A percentile compares a stretch with the other conserved stretches of the same genome.
Conservation (phyloP, 257 asterid genomes). For the Lavandula angustifolia region DNA sequence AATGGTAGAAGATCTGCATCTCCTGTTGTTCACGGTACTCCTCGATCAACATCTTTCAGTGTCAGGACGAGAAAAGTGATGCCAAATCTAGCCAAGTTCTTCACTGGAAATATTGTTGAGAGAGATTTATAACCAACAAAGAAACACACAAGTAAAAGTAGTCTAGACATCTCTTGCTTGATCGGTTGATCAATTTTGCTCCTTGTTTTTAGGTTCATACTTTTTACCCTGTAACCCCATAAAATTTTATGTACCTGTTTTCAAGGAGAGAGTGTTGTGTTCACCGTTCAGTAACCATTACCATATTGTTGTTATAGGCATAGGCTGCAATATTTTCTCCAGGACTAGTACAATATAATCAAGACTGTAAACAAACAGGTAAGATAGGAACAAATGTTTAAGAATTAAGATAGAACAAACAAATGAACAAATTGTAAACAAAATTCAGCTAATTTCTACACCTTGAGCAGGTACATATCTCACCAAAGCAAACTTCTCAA, state of each 20-base stretch:
- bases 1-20: conserved; percentile 51
- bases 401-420: conserved; percentile 33
- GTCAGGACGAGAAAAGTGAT: conserved; percentile 66
- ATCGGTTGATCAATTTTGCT: conserved; percentile 23
- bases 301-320: neutral
- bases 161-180: conserved; percentile 15
- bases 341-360: conserved; percentile 14
- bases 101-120: conserved; percentile 44
- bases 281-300: conserved; percentile 20
- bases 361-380: neutral
- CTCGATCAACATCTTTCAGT: conserved; percentile 48
- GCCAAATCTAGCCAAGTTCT: conserved; percentile 56
- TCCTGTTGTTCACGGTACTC: conserved; percentile 43
- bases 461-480: conserved; percentile 26
- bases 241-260: conserved; percentile 20
- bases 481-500: conserved; percentile 30
- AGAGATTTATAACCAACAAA: conserved; percentile 26
- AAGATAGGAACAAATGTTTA: conserved; percentile 27
- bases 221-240: conserved; percentile 22
- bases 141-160: conserved; percentile 18
- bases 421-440: conserved; percentile 37
- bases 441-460: conserved; percentile 33
- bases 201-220: conserved; percentile 26
- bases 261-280: conserved; percentile 19
- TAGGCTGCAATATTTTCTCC: conserved; percentile 20